Evolutionary conservation across 2,329 filamentous ascomycete species (phyloP), one percentile per base, ranked within the genome.

Genomic region (Xylariaceae sp.): DNA sequence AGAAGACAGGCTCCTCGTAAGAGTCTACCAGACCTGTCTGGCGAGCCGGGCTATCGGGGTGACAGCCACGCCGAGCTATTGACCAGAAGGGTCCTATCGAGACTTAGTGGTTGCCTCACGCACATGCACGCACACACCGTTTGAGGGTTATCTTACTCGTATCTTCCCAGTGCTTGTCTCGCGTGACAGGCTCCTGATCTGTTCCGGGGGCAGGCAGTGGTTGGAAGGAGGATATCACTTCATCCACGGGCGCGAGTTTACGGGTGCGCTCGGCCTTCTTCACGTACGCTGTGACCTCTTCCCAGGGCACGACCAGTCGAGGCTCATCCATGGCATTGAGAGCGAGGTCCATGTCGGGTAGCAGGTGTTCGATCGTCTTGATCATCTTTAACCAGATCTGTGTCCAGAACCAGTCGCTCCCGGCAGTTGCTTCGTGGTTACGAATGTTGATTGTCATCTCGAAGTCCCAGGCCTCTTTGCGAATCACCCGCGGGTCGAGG

Each of bases 241-340:
- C 71, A 5, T 73, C 73, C 5, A 74, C 69, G 0, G 73, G 67
- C 15, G 68, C 65, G 42, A 84, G 70, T 15, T 66, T 68, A 42
- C 75, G 71, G 8, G 73, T 77, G 57, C 75, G 70, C 49, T 74
- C 71, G 32, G 83, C 83, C 53, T 76, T 74, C 43, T 72, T 66
- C 69, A 88, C 75, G 52, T 79, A 76, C 0, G 67, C 67, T 22
- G 80, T 70, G 47, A 87, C 78, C 5, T 82, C 77, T 63, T 87
- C 83, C 76, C 79, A 86, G 2, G 83, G 78, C 2, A 81, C 80
- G 12, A 87, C 76, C 8, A 88, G 63, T 22, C 84, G 75, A 37
- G 84, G 84, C 64, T 87, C 84, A 61, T 88, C 85, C 77, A 87
- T 82, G 30, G 79, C 74, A 58, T 87, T 88, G 55, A 87, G 74